phyloP scores from a whole-genome alignment of 192 early-diverging fungal genomes.

The Backusella tarrabulga region DNA sequence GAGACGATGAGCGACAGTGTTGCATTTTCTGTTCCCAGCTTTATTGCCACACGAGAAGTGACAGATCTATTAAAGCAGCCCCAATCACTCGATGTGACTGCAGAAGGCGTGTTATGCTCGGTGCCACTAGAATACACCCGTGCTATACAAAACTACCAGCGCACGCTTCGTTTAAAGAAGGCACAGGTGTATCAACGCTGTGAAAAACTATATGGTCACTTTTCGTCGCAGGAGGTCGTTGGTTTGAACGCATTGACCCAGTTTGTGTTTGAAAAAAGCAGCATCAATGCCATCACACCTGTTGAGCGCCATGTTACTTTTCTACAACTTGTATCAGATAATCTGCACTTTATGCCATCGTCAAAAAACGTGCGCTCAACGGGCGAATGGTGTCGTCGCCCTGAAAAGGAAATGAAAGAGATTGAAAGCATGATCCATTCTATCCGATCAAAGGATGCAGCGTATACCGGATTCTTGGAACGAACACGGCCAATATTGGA shows the following conservation, averaged over 20 bases:
- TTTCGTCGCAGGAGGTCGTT: conserved; percentile 24
- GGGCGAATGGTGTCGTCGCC: conserved; percentile 49
- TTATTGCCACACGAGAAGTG: conserved; percentile 14
- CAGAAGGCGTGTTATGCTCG: conserved; percentile 1
- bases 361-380: conserved; percentile 42
- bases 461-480: conserved; percentile 48
- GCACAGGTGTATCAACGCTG: conserved; percentile 37
- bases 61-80: not conserved
- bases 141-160: conserved; percentile 35
- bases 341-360: conserved; percentile 49
- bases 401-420: conserved; percentile 38
- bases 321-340: conserved; percentile 52
- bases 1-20: conserved; percentile 38
- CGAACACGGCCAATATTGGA: conserved; percentile 42
- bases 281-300: conserved; percentile 21
- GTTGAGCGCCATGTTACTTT: conserved; percentile 55
- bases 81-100: not conserved
- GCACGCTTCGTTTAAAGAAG: conserved; percentile 33
- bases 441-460: conserved; percentile 45
- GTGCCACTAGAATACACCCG: conserved; percentile 33
- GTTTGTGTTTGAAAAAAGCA: not conserved
- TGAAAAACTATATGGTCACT: conserved; percentile 27
- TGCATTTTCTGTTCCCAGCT: conserved; percentile 44
- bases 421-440: conserved; percentile 45
- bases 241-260: not conserved